Conservation (phyloP, 352 stramenopile genomes). For the Phytophthora foliorum region DNA sequence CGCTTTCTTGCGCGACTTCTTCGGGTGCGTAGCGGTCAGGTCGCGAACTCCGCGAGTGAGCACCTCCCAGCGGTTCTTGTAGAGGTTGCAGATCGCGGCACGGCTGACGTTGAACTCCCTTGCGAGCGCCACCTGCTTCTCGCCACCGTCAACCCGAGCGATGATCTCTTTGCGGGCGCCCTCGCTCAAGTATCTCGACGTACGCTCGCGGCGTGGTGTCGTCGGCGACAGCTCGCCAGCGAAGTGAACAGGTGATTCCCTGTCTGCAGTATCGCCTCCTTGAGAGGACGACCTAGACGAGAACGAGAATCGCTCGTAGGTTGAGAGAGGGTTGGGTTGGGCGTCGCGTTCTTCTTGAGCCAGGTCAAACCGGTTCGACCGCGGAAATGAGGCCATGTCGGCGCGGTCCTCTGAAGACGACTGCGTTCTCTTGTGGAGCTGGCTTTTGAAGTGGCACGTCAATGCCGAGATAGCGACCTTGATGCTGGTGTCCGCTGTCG, state of each 20-base stretch:
- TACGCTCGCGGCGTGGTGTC: slow-evolving; percentile 28
- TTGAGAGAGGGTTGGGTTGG: slow-evolving; percentile 1
- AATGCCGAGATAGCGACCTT: slow-evolving; percentile 21
- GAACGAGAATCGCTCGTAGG: not conserved
- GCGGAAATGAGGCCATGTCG: not conserved
- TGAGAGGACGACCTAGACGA: slow-evolving; percentile 1
- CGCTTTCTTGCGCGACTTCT: slow-evolving; percentile 21
- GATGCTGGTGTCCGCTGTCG: not conserved
- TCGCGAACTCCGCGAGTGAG: slow-evolving; percentile 43
- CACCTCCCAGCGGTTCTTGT: slow-evolving; percentile 63
- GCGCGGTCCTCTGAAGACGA: not conserved
- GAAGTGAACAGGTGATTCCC: not conserved
- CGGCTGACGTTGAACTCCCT: slow-evolving; percentile 61
- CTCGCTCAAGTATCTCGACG: slow-evolving; percentile 39
- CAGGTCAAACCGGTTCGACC: not conserved
- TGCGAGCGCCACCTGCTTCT: slow-evolving; percentile 61
- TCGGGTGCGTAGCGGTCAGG: slow-evolving; percentile 24
- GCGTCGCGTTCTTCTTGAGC: slow-evolving; percentile 2
- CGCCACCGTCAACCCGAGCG: slow-evolving; percentile 47
- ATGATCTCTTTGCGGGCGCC: slow-evolving; percentile 51
- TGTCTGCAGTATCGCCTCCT: not conserved
- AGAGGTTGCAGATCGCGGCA: slow-evolving; percentile 65
- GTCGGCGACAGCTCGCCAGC: slow-evolving; percentile 3
- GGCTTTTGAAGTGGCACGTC: slow-evolving; percentile 18
- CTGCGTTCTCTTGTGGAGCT: slow-evolving; percentile 21